phyloP scores from a whole-genome alignment of 768 basidiomycete species.

The Suillus tomentosus region DNA sequence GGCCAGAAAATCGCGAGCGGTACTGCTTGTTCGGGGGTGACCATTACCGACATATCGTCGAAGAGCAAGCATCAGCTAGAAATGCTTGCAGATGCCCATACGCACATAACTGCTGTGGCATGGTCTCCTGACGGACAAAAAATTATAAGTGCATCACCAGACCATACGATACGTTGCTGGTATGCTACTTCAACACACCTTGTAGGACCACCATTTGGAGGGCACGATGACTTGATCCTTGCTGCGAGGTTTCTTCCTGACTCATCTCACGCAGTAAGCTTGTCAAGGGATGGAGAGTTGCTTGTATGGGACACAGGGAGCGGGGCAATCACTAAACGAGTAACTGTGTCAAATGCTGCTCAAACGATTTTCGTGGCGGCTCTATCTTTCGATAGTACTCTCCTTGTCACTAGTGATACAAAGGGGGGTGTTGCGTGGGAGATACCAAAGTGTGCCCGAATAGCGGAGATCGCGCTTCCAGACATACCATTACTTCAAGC shows the following conservation, averaged over 20 bases:
- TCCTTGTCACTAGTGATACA: neutral
- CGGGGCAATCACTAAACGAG: neutral
- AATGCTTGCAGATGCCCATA: too few relatives aligned
- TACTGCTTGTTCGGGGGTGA: slow-evolving; percentile 9
- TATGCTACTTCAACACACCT: slow-evolving; percentile 20
- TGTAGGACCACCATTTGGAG: slow-evolving; percentile 28
- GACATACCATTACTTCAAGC: slow-evolving; percentile 3
- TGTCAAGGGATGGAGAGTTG: slow-evolving; percentile 1
- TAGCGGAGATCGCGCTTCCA: neutral
- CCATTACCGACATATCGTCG: neutral
- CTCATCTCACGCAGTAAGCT: neutral
- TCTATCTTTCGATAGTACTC: neutral
- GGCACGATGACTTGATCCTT: slow-evolving; percentile 16
- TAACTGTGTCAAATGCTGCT: neutral
- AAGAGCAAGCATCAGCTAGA: neutral
- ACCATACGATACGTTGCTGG: slow-evolving; percentile 33
- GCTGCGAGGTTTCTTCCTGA: neutral
- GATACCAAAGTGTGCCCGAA: neutral
- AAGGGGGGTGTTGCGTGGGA: slow-evolving; percentile 4
- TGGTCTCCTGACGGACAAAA: slow-evolving; percentile 30
- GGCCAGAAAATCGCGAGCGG: slow-evolving; percentile 3
- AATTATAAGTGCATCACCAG: slow-evolving; percentile 32
- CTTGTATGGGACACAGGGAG: neutral
- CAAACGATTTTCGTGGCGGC: neutral
- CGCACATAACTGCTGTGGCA: slow-evolving; percentile 19